Base-by-base conservation (phyloP, 2,329 filamentous ascomycete genomes). In the Thelonectria blattea region DNA sequence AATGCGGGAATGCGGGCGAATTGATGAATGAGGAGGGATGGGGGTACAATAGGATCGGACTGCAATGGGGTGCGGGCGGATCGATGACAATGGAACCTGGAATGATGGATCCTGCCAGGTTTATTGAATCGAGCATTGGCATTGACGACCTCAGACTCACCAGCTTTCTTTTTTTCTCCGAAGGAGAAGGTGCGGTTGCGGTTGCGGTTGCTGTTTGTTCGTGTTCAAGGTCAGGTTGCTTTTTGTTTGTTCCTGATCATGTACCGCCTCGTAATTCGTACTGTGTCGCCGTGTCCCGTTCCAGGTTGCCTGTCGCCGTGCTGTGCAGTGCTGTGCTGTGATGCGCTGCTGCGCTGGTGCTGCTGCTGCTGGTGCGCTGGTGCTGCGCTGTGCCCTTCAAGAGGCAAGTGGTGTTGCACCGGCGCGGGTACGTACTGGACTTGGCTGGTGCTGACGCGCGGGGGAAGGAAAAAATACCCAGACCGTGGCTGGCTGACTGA, bases 1-100 rank as follows among this genome's bases (percentile, higher is more conserved):
- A 54, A 55, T 37, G 51, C 59, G 55, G 55, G 55, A 58, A 62
- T 58, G 59, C 55, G 55, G 55, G 46, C 54, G 59, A 50, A 46
- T 62, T 59, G 45, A 43, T 27, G 30, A 47, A 39, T 30, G 45
- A 32, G 50, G 50, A 24, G 32, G 27, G 55, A 51, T 50, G 49
- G 59, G 54, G 54, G 53, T 49, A 43, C 47, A 45, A 18, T 55
- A 55, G 50, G 46, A 52, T 46, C 18, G 18, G 14, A 42, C 22
- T 46, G 49, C 45, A 50, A 50, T 48, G 49, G 39, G 49, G 43
- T 58, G 49, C 54, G 54, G 46, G 43, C 53, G 54, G 32, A 45
- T 54, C 45, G 58, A 61, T 50, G 49, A 46, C 30, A 61, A 53
- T 49, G 53, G 42, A 42, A 41, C 58, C 45, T 52, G 58, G n/a